These are phyloP conservation scores for Astrothelium macrocarpum DNA, from an alignment of 495 filamentous ascomycete species.

Conservation along the genomic window DNA sequence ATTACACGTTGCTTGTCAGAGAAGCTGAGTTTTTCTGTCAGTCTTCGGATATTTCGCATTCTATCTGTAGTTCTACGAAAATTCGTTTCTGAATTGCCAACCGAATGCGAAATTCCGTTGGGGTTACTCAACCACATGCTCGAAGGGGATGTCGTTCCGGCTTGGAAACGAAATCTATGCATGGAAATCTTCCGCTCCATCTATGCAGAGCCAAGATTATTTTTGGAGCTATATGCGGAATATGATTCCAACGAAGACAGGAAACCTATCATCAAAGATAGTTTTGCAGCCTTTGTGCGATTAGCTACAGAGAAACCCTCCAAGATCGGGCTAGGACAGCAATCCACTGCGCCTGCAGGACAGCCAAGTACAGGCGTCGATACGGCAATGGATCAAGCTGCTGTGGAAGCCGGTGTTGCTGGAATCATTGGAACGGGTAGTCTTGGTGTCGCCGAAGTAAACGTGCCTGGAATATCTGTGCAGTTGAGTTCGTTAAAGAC, in stretches of 20 bases:
- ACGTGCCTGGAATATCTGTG: conserved; percentile 64
- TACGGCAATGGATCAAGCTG: conserved; percentile 61
- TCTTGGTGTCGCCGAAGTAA: conserved; percentile 65
- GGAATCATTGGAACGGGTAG: conserved; percentile 85
- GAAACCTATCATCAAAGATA: conserved; percentile 67
- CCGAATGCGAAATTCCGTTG: conserved; percentile 78
- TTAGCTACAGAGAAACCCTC: conserved; percentile 82
- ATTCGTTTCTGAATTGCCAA: conserved; percentile 61
- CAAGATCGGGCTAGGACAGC: conserved; percentile 76
- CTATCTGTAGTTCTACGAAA: conserved; percentile 67
- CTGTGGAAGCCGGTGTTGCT: conserved; percentile 77
- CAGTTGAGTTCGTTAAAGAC: conserved; percentile 85
- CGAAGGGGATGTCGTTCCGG: conserved; percentile 64
- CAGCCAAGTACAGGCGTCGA: conserved; percentile 33
- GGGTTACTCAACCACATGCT: conserved; percentile 78
- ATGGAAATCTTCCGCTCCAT: conserved; percentile 85
- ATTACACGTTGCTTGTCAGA: conserved; percentile 70
- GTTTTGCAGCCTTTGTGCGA: conserved; percentile 75
- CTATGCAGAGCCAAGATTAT: conserved; percentile 65
- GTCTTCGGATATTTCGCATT: conserved; percentile 71
- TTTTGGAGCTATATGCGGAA: conserved; percentile 69
- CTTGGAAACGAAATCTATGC: conserved; percentile 80
- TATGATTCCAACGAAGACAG: conserved; percentile 66
- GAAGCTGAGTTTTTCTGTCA: conserved; percentile 68
- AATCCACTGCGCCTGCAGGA: conserved; percentile 65